A percentile compares a stretch with the other conserved stretches of the same genome.
phyloP scores from a whole-genome alignment of 169 alveolate genomes.

The Eimeria praecox region DNA sequence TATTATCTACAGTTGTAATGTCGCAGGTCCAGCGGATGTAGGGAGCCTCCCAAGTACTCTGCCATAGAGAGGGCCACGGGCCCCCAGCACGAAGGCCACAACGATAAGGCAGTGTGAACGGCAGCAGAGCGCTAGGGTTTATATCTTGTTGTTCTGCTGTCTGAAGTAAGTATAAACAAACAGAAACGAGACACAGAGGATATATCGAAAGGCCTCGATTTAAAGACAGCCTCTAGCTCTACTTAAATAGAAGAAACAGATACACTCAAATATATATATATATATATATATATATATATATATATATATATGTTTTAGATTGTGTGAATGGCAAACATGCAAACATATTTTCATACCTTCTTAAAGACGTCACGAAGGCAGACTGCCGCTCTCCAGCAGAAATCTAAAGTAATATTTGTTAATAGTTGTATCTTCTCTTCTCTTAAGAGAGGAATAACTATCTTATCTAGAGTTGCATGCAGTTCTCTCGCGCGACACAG shows the following conservation, averaged over 20 bases:
- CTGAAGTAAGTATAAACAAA: background rate
- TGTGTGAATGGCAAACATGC: background rate
- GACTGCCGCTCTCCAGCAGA: constrained; percentile 52
- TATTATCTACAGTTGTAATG: background rate
- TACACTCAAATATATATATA: background rate
- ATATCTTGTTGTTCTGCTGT: background rate
- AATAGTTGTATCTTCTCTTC: background rate
- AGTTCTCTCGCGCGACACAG: background rate
- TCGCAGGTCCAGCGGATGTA: background rate
- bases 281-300: no score
- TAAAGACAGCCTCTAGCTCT: no score
- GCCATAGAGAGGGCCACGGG: constrained; percentile 42
- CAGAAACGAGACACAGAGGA: background rate
- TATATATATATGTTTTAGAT: no score
- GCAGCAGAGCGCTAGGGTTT: background rate
- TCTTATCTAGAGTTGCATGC: background rate
- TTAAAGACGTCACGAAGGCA: constrained; percentile 33
- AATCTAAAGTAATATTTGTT: background rate
- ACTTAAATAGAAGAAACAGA: background rate
- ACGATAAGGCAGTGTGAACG: background rate
- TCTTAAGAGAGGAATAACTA: background rate
- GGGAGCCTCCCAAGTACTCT: constrained; percentile 23
- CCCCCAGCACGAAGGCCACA: constrained; percentile 39
- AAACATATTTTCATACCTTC: background rate
- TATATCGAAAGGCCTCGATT: background rate